Evolutionary conservation across 2,329 filamentous ascomycete species (phyloP).

Genomic region (Scytalidium lignicola): DNA sequence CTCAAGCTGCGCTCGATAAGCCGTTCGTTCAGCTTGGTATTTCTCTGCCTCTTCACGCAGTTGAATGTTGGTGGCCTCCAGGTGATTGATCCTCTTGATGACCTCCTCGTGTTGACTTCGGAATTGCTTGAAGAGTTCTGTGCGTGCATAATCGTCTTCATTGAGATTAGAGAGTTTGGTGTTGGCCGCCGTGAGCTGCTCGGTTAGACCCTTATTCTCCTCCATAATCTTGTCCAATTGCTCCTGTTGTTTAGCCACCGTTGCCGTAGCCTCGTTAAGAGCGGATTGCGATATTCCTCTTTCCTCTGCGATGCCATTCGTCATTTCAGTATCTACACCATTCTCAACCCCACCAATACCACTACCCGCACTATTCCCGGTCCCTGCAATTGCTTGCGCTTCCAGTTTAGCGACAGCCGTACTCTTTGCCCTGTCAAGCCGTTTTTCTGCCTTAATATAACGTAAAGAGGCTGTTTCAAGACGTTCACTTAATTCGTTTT

Average conservation of each 20-base stretch:
- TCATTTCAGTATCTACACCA: conserved; percentile 39
- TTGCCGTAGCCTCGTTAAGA: conserved; percentile 71
- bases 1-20: conserved; percentile 76
- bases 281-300: conserved; percentile 67
- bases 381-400: conserved; percentile 75
- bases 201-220: conserved; percentile 68
- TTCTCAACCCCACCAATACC: conserved; percentile 37
- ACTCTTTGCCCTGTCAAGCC: conserved; percentile 84
- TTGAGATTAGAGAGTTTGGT: conserved; percentile 64
- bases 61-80: conserved; percentile 84
- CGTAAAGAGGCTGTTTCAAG: conserved; percentile 83
- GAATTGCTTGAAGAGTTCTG: conserved; percentile 88
- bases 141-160: conserved; percentile 91
- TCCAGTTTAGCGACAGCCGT: conserved; percentile 87
- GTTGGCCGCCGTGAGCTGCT: conserved; percentile 74
- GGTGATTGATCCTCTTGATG: conserved; percentile 83
- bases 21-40: conserved; percentile 76
- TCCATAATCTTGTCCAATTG: conserved; percentile 75
- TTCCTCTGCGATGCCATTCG: conserved; percentile 52
- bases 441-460: conserved; percentile 94
- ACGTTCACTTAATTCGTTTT: conserved; percentile 78
- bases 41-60: conserved; percentile 81
- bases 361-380: conserved; percentile 34
- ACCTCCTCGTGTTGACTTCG: conserved; percentile 89
- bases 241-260: conserved; percentile 78